Evolutionary conservation across 306 rosid species (phyloP).

Genomic region (Medicago lupulina): DNA sequence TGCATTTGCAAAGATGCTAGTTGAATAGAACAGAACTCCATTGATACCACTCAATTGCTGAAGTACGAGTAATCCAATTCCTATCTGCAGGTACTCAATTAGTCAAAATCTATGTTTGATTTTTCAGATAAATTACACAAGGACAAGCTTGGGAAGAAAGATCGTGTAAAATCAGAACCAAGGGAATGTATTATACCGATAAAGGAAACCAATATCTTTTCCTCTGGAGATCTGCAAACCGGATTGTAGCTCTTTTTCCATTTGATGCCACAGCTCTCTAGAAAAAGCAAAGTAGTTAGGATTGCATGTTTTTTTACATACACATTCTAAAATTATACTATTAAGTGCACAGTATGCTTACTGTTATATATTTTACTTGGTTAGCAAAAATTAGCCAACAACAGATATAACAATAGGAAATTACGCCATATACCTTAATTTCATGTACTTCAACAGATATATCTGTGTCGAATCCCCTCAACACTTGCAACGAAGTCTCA

Average conservation of each 20-base stretch:
- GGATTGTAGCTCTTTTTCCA: slow-evolving; percentile 60
- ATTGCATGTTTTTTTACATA: slow-evolving; percentile 16
- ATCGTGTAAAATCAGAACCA: neutral
- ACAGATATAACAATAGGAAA: slow-evolving; percentile 10
- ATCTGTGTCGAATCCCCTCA: slow-evolving; percentile 82
- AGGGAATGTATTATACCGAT: slow-evolving; percentile 53
- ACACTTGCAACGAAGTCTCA: slow-evolving; percentile 86
- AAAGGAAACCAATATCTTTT: slow-evolving; percentile 90
- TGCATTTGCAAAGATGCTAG: slow-evolving; percentile 76
- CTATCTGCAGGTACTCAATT: slow-evolving; percentile 58
- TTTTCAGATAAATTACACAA: slow-evolving; percentile 33
- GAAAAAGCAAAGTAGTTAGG: slow-evolving; percentile 34
- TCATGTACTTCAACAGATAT: slow-evolving; percentile 84
- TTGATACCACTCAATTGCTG: slow-evolving; percentile 87
- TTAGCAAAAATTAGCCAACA: slow-evolving; percentile 22
- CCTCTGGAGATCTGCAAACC: slow-evolving; percentile 75
- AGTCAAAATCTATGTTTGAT: slow-evolving; percentile 34
- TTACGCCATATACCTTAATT: slow-evolving; percentile 66
- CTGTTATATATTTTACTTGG: slow-evolving; percentile 14
- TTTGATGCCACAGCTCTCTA: slow-evolving; percentile 74
- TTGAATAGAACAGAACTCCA: slow-evolving; percentile 85
- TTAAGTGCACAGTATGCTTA: slow-evolving; percentile 32
- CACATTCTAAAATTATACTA: slow-evolving; percentile 14
- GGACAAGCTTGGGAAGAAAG: slow-evolving; percentile 34
- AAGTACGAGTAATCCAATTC: slow-evolving; percentile 76